Evolutionary conservation across 805 yeast species (phyloP).

Genomic region (Phaffomyces opuntiae): DNA sequence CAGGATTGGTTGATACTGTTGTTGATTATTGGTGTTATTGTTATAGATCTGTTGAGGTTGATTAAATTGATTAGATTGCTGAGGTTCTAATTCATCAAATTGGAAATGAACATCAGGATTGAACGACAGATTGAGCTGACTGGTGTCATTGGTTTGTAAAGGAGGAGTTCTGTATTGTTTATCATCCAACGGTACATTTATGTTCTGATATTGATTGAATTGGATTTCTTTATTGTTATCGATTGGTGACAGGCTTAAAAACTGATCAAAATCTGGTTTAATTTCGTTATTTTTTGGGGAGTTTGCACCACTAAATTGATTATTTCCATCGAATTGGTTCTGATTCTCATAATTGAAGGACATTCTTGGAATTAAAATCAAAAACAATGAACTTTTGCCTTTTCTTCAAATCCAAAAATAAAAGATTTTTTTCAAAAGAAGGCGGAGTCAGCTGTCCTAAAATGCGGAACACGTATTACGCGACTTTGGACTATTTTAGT

Average conservation of each 20-base stretch:
- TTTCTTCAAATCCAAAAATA: too few relatives aligned
- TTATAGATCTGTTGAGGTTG: background rate
- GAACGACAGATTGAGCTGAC: too few relatives aligned
- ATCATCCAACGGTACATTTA: too few relatives aligned
- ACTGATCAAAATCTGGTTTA: conserved; percentile 11
- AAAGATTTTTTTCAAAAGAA: background rate
- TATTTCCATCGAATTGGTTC: background rate
- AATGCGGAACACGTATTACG: too few relatives aligned
- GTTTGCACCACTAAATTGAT: background rate
- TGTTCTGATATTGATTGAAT: background rate
- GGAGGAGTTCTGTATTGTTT: too few relatives aligned
- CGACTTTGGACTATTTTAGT: too few relatives aligned
- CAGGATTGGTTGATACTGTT: background rate
- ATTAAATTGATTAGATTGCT: background rate
- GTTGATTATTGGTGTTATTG: background rate
- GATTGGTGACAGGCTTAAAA: conserved; percentile 15
- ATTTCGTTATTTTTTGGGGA: background rate
- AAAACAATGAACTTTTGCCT: too few relatives aligned
- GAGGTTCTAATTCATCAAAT: too few relatives aligned
- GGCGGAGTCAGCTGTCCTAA: background rate
- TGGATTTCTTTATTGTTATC: conserved; percentile 3
- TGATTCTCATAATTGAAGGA: background rate
- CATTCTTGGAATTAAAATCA: too few relatives aligned
- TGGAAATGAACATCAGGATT: too few relatives aligned
- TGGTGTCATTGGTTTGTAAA: too few relatives aligned